Evolutionary conservation across 306 rosid species (phyloP), one percentile per base, ranked within the genome.

Genomic region (Canavalia gladiata): DNA sequence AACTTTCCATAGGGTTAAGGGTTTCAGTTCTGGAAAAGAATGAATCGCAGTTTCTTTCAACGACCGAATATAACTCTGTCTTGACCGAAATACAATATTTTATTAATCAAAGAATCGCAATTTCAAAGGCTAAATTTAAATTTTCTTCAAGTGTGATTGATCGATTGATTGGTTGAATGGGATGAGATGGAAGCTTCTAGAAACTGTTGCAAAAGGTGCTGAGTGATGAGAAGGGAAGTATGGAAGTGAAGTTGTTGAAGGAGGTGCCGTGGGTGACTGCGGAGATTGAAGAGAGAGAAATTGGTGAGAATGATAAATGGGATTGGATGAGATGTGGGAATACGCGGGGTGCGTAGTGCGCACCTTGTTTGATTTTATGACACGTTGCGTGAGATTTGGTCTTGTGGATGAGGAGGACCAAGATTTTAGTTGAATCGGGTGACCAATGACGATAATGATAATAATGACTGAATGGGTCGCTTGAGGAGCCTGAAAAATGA

Each of bases 1-100:
- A 75, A 49, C 75, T 67, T 65, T 57, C 84, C 93, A 86, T 69
- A 31, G 43, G 28, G 4, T 4, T 10, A 7, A 68, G 46, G 31
- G 31, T 33, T 70, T 70, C 60, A 31, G 10, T 3, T 29, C 25
- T 18, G 25, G 25, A 18, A 18, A 18, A 18, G 25, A 18, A 18
- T 18, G 25, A 18, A 18, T 18, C 25, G 25, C 25, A 18, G 25
- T 18, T 18, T 18, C 25, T 18, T 18, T 18, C 25, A 18, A 18
- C 25, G 25, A 18, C 25, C 25, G 25, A 18, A 18, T 18, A 18
- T 18, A 18, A 18, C 25, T 18, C 25, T 18, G 25, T 18, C 25
- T 18, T 18, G 25, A 18, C 25, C 25, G 25, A 18, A 18, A 18
- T 18, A 18, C 25, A 18, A 18, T 18, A 18, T 18, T 18, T 18